Percentiles rank a stretch among this genome's conserved stretches.
Evolutionary conservation across 768 basidiomycete genomes (phyloP).

Genomic region (Russula compacta): DNA sequence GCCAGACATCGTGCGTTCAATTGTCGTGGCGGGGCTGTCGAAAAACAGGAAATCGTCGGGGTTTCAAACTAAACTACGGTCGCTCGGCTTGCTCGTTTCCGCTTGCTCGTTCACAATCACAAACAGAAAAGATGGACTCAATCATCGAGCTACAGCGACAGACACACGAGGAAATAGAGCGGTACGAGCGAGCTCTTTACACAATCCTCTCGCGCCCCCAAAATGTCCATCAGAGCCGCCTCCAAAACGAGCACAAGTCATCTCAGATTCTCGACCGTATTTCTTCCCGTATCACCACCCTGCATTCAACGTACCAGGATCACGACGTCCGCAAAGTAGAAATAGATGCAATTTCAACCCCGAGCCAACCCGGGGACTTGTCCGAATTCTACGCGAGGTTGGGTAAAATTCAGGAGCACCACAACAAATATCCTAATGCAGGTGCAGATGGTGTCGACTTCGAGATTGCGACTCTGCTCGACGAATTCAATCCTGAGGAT

Average conservation of each 20-base stretch:
- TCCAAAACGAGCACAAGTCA: conserved; percentile 83
- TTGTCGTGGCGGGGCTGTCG: background rate
- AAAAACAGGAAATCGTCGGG: conserved; percentile 2
- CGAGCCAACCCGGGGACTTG: conserved; percentile 55
- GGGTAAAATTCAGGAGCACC: conserved; percentile 92
- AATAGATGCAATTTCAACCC: conserved; percentile 49
- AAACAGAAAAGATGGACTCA: conserved; percentile 62
- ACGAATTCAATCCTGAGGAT: conserved; percentile 62
- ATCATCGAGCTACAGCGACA: conserved; percentile 90
- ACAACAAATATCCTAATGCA: conserved; percentile 91
- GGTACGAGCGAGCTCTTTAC: conserved; percentile 80
- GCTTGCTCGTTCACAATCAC: background rate
- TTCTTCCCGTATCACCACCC: conserved; percentile 50
- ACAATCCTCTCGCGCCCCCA: conserved; percentile 66
- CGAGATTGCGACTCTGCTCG: conserved; percentile 74
- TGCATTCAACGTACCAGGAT: conserved; percentile 73
- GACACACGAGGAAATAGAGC: conserved; percentile 92
- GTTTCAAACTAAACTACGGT: conserved; percentile 6
- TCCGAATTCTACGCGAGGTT: conserved; percentile 95
- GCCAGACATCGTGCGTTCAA: conserved; percentile 53
- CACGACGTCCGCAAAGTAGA: conserved; percentile 63
- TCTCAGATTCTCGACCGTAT: conserved; percentile 85
- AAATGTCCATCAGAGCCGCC: conserved; percentile 48
- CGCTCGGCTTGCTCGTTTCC: background rate
- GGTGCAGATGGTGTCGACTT: conserved; percentile 71